These are phyloP conservation scores for Russula emetica DNA, from an alignment of 768 basidiomycete genomes.

Conservation along the genomic window DNA sequence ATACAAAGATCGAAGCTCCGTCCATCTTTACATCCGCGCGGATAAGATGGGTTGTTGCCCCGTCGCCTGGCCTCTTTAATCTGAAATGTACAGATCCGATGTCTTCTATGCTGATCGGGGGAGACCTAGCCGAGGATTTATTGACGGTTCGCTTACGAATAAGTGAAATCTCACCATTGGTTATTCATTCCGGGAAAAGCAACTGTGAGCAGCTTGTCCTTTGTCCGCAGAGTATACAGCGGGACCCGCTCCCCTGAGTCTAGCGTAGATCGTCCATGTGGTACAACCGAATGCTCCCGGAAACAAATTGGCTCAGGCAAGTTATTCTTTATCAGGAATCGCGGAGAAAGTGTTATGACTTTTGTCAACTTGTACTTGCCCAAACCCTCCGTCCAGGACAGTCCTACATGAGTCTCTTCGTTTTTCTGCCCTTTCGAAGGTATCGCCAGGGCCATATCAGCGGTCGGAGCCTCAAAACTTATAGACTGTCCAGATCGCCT, in stretches of 20 bases:
- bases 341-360: slow-evolving; percentile 85
- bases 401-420: slow-evolving; percentile 72
- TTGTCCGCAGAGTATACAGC: slow-evolving; percentile 60
- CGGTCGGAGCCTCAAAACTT: slow-evolving; percentile 86
- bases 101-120: slow-evolving; percentile 87
- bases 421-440: slow-evolving; percentile 56
- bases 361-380: slow-evolving; percentile 97
- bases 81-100: slow-evolving; percentile 82
- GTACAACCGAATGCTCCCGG: slow-evolving; percentile 77
- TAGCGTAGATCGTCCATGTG: slow-evolving; percentile 56
- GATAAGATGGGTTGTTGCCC: slow-evolving; percentile 51
- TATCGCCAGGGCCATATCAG: slow-evolving; percentile 79
- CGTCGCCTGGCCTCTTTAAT: slow-evolving; percentile 43
- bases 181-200: slow-evolving; percentile 83
- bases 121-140: slow-evolving; percentile 56
- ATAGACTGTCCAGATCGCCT: slow-evolving; percentile 48
- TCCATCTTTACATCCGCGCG: slow-evolving; percentile 76
- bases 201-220: slow-evolving; percentile 74
- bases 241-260: slow-evolving; percentile 65
- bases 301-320: slow-evolving; percentile 65
- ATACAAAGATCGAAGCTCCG: slow-evolving; percentile 87
- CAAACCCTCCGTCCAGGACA: slow-evolving; percentile 91
- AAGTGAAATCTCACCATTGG: slow-evolving; percentile 50
- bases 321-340: slow-evolving; percentile 86
- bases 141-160: slow-evolving; percentile 8